A percentile compares a stretch with the other conserved stretches of the same genome.
Evolutionary conservation across 148 eudicot species (phyloP).

Genomic region (Fagopyrum homotropicum): DNA sequence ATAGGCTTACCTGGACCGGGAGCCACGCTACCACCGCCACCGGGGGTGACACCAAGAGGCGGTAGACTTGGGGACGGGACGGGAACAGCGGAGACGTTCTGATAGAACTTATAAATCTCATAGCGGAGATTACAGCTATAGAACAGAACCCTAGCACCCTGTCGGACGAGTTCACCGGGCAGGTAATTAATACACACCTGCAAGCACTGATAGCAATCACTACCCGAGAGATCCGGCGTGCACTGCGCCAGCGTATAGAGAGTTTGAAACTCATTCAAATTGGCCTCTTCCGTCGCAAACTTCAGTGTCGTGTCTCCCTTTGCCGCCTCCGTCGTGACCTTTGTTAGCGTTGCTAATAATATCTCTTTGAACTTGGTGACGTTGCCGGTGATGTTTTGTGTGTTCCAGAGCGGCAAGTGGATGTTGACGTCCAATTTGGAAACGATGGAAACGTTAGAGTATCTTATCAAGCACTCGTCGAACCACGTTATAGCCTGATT

Average conservation of each 20-base stretch:
- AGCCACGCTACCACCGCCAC: too few relatives aligned
- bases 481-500: not conserved
- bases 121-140: slow-evolving; percentile 26
- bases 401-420: not conserved
- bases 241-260: slow-evolving; percentile 29
- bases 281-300: slow-evolving; percentile 14
- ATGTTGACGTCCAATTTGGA: not conserved
- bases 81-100: too few relatives aligned
- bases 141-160: slow-evolving; percentile 17
- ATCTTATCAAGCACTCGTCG: not conserved
- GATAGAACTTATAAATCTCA: slow-evolving; percentile 12
- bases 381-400: slow-evolving; percentile 9
- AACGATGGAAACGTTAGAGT: not conserved
- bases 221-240: slow-evolving; percentile 17
- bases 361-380: slow-evolving; percentile 9
- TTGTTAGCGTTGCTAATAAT: slow-evolving; percentile 3
- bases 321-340: slow-evolving; percentile 12
- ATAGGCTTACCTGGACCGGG: too few relatives aligned
- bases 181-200: not conserved
- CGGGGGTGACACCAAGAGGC: too few relatives aligned
- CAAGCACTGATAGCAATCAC: slow-evolving; percentile 22
- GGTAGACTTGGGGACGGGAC: too few relatives aligned
- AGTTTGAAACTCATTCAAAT: slow-evolving; percentile 5
- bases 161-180: not conserved
- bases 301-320: slow-evolving; percentile 12